A percentile compares a stretch with the other conserved stretches of the same genome.
These are phyloP conservation scores for Apiotrichum laibachii DNA, from an alignment of 1,284 basidiomycete species.

Conservation along the genomic window DNA sequence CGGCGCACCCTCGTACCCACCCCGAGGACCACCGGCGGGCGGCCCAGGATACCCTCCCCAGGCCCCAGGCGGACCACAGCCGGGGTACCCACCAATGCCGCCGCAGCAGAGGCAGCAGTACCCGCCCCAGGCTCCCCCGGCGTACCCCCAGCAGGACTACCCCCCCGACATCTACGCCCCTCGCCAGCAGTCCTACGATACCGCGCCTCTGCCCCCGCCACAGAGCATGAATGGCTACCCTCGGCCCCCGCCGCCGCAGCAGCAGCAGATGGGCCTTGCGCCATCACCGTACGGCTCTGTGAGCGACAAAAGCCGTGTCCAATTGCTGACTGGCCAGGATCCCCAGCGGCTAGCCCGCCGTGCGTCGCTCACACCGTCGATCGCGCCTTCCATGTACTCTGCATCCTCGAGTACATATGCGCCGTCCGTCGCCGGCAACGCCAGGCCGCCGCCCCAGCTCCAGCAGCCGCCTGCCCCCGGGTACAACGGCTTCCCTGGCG, in stretches of 20 bases:
- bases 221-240: neutral
- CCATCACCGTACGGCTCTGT: neutral
- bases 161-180: conserved; percentile 6
- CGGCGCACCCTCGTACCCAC: neutral
- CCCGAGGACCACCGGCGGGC: neutral
- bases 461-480: no score
- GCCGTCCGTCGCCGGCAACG: neutral
- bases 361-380: conserved; percentile 4
- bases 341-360: conserved; percentile 2
- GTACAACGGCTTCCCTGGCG: conserved; percentile 6
- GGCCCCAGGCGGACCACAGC: conserved; percentile 4
- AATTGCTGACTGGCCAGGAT: neutral
- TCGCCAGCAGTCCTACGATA: conserved; percentile 6
- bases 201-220: neutral
- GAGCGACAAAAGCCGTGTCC: neutral
- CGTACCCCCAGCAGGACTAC: conserved; percentile 6
- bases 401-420: neutral
- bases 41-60: neutral
- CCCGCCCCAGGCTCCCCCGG: conserved; percentile 2
- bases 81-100: conserved; percentile 4
- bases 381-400: conserved; percentile 1
- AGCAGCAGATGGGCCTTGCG: neutral
- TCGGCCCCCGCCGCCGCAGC: neutral
- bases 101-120: neutral
- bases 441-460: neutral